Evolutionary conservation across 129 eudicot species (phyloP).

Genomic region (Helichrysum umbraculigerum): DNA sequence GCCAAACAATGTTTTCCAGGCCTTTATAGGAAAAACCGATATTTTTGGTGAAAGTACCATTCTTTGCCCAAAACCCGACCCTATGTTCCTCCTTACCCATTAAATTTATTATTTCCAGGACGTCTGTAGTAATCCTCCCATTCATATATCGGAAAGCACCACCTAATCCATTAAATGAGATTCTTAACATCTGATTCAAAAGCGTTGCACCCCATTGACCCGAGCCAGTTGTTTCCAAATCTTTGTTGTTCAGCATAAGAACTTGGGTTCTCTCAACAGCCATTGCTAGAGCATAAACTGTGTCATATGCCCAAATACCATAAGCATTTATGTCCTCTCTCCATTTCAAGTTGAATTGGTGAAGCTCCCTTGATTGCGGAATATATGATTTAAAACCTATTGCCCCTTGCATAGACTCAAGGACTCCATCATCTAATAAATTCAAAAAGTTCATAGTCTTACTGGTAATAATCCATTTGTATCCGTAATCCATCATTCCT

Average conservation of each 20-base stretch:
- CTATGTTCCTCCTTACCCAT: conserved; percentile 27
- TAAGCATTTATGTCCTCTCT: conserved; percentile 20
- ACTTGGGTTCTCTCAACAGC: conserved; percentile 38
- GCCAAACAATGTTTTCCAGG: conserved; percentile 41
- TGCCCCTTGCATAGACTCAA: conserved; percentile 48
- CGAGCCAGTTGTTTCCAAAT: too few species aligned
- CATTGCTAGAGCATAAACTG: conserved; percentile 46
- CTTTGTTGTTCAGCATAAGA: conserved; percentile 2
- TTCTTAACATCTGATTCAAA: conserved; percentile 24
- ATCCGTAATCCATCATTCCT: conserved; percentile 57
- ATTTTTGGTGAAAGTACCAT: conserved; percentile 27
- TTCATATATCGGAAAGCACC: conserved; percentile 38
- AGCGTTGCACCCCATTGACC: conserved; percentile 24
- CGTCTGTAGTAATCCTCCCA: conserved; percentile 14
- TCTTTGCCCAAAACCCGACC: conserved; percentile 57
- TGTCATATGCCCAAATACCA: conserved; percentile 61
- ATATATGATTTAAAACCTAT: conserved; percentile 47
- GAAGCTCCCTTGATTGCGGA: conserved; percentile 35
- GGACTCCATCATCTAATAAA: conserved; percentile 26
- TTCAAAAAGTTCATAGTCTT: conserved; percentile 34
- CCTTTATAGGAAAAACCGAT: background rate
- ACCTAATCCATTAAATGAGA: conserved; percentile 38
- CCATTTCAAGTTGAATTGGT: conserved; percentile 33
- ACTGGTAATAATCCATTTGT: conserved; percentile 58
- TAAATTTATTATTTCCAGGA: conserved; percentile 40